Conservation (phyloP, 2,329 filamentous ascomycete species). For the Cladosporium sphaerospermum region DNA sequence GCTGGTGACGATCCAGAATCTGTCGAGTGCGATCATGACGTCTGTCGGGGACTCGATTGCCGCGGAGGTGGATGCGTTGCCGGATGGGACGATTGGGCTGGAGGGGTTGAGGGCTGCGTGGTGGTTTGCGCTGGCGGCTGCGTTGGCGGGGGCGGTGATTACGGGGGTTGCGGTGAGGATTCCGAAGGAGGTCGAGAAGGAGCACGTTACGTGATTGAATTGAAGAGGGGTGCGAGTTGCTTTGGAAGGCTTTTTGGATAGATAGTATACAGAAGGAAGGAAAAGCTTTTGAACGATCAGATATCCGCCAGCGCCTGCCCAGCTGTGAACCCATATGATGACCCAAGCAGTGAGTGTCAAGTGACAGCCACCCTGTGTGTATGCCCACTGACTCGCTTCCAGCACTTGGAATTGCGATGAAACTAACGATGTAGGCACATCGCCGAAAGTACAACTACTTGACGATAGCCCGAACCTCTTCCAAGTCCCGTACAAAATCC, state of each 20-base stretch:
- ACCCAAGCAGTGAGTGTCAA: too few species aligned
- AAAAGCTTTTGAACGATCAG: too few species aligned
- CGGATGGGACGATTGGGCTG: slow-evolving; percentile 22
- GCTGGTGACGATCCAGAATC: slow-evolving; percentile 43
- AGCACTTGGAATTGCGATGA: slow-evolving; percentile 18
- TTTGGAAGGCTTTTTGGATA: not conserved
- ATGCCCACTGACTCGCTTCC: slow-evolving; percentile 13
- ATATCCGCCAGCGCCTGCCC: too few species aligned
- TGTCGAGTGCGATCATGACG: slow-evolving; percentile 39
- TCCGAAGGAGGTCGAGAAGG: slow-evolving; percentile 28
- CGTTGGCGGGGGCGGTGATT: slow-evolving; percentile 20
- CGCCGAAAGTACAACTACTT: not conserved
- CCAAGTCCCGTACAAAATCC: slow-evolving; percentile 3
- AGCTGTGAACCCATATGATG: too few species aligned
- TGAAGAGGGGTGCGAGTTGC: too few species aligned
- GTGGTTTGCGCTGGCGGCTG: slow-evolving; percentile 24
- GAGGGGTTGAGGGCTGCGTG: slow-evolving; percentile 24
- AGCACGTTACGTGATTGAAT: slow-evolving; percentile 20
- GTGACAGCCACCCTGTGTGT: not conserved
- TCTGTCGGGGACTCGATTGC: slow-evolving; percentile 24
- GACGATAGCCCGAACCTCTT: not conserved
- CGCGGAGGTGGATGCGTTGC: slow-evolving; percentile 19
- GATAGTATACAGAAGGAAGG: too few species aligned
- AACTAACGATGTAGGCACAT: too few species aligned
- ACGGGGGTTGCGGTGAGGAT: slow-evolving; percentile 24